Conservation (phyloP, 495 filamentous ascomycete species). For the Recurvomyces mirabilis region DNA sequence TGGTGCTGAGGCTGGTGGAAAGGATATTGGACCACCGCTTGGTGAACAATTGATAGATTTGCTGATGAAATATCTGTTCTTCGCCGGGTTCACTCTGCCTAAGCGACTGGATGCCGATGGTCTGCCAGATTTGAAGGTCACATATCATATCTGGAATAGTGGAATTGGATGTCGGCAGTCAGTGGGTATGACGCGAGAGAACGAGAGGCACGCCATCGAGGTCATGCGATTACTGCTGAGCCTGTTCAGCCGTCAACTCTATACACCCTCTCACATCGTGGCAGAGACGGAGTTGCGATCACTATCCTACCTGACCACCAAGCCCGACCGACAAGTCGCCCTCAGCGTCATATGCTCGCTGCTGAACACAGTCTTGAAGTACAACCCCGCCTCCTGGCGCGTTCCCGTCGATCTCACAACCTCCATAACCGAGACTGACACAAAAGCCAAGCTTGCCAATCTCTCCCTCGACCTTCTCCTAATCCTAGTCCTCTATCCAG, state of each 20-base stretch:
- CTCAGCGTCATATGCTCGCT: constrained; percentile 83
- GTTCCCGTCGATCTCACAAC: constrained; percentile 80
- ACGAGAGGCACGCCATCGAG: constrained; percentile 85
- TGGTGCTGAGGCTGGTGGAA: constrained; percentile 36
- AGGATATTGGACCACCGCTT: constrained; percentile 71
- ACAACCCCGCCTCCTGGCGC: constrained; percentile 88
- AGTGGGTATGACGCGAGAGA: constrained; percentile 76
- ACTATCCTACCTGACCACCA: constrained; percentile 80
- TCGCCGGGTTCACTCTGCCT: constrained; percentile 76
- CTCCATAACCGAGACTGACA: constrained; percentile 38
- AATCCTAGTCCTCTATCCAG: constrained; percentile 75
- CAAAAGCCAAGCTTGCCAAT: constrained; percentile 79
- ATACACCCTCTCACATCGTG: constrained; percentile 68
- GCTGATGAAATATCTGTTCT: constrained; percentile 82
- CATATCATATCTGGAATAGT: constrained; percentile 94
- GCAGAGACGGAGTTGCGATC: constrained; percentile 78
- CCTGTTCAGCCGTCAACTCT: constrained; percentile 82
- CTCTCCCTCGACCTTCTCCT: constrained; percentile 89
- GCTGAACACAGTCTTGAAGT: constrained; percentile 94
- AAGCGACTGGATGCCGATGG: constrained; percentile 34
- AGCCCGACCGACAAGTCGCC: constrained; percentile 81
- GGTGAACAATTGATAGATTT: constrained; percentile 92
- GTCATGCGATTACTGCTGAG: constrained; percentile 79
- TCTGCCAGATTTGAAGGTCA: constrained; percentile 52
- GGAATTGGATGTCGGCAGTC: constrained; percentile 90